Percentiles rank a stretch among this genome's conserved stretches.
Evolutionary conservation across 257 asterid species (phyloP).

Genomic region (Solanum chilense): DNA sequence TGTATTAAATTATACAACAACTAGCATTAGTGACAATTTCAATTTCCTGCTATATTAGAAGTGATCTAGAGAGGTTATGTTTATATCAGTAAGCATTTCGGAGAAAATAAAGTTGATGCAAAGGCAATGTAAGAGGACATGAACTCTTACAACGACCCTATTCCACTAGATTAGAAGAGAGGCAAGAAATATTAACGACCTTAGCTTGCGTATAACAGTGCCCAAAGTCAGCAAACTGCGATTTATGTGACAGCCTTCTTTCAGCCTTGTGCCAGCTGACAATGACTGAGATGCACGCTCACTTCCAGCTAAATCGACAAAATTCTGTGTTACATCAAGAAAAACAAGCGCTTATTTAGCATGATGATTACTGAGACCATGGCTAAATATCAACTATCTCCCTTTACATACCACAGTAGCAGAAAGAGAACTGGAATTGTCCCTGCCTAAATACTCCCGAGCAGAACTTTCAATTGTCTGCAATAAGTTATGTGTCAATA

Average conservation of each 20-base stretch:
- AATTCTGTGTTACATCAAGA: constrained; percentile 40
- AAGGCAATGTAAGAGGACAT: background rate
- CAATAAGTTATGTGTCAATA: constrained; percentile 7
- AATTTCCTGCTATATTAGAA: background rate
- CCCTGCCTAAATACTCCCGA: constrained; percentile 65
- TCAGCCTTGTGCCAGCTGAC: constrained; percentile 85
- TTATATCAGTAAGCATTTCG: background rate
- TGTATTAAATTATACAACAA: constrained; percentile 17
- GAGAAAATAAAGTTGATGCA: background rate
- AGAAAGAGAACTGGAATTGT: constrained; percentile 51
- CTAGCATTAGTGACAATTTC: background rate
- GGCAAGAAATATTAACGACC: constrained; percentile 22
- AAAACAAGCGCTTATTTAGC: background rate
- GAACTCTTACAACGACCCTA: background rate
- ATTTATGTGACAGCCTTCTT: constrained; percentile 95
- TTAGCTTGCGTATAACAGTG: constrained; percentile 87
- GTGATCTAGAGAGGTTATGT: background rate
- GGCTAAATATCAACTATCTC: background rate
- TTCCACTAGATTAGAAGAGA: background rate
- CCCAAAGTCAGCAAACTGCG: constrained; percentile 93
- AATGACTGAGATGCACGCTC: constrained; percentile 93
- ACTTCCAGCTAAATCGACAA: constrained; percentile 96
- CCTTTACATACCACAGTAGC: constrained; percentile 67
- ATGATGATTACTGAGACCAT: background rate
- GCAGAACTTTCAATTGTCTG: constrained; percentile 93